Evolutionary conservation across 805 yeast genomes (phyloP).

Genomic region (Lipomyces orientalis): DNA sequence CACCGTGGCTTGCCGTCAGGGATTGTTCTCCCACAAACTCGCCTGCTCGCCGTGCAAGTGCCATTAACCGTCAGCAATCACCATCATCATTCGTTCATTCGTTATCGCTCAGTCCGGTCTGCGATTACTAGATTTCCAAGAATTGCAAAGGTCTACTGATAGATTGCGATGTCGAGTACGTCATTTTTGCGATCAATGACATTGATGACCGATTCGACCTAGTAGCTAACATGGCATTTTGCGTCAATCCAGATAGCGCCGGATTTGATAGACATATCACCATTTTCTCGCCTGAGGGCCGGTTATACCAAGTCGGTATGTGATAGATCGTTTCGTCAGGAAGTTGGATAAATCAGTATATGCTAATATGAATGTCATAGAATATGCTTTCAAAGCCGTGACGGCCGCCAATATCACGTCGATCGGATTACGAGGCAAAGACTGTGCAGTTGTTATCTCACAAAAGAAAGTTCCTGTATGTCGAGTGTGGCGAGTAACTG

Average conservation of each 20-base stretch:
- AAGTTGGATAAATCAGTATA: neutral
- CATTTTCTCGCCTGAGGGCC: conserved; percentile 97
- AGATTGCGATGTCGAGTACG: conserved; percentile 5
- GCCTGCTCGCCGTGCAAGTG: too few species aligned
- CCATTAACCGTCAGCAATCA: too few species aligned
- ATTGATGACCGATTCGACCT: neutral
- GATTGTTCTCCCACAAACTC: too few species aligned
- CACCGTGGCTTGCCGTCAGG: neutral
- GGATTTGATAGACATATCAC: conserved; percentile 99
- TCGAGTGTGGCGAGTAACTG: neutral
- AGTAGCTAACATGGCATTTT: neutral
- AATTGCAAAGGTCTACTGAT: neutral
- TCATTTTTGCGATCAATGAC: neutral
- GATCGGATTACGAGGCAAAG: conserved; percentile 83
- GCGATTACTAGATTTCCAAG: neutral
- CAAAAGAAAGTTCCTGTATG: conserved; percentile 88
- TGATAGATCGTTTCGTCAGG: neutral
- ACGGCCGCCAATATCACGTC: conserved; percentile 91
- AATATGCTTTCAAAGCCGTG: conserved; percentile 96
- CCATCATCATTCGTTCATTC: neutral
- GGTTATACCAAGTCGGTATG: conserved; percentile 82
- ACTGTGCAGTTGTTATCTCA: conserved; percentile 83
- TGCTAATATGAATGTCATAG: conserved; percentile 45
- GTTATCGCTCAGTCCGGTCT: neutral
- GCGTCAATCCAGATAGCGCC: conserved; percentile 46